Evolutionary conservation across 495 filamentous ascomycete genomes (phyloP), one percentile per base, ranked within the genome.

Genomic region (Xylaria acuta): DNA sequence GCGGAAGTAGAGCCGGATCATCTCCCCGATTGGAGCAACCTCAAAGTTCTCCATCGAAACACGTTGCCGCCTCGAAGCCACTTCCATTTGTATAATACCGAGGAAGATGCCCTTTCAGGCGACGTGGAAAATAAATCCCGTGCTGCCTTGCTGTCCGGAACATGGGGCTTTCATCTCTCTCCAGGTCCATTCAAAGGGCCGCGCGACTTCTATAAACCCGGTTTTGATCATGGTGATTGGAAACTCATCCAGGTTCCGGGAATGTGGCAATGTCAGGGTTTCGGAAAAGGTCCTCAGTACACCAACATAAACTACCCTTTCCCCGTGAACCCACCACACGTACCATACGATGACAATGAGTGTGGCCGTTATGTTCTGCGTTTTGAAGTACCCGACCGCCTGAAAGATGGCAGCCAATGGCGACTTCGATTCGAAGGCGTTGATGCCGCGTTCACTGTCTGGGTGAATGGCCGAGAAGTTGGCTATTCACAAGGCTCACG

Each of bases 191-290:
- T 86, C 18, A 59, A 66, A 5, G 88, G 86, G 9, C 81, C 85
- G 3, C 77, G 79, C 27, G 79, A 81, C 41, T 85, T 85, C 76
- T 72, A 81, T 51, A 77, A 80, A 34, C 75, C 84, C 25, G 71
- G 69, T 25, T 77, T 79, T 54, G 74, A 77, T 49, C 71, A 72
- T 5, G 53, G 71, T 0, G 80, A 80, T 63, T 93, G 91, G 90
- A 80, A 75, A n/a, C 73, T 82, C 47, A 89, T 92, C 68, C 71
- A 83, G 43, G 91, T 92, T 12, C 91, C 90, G 1, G 88, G 89
- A 14, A 90, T 91, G 85, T 93, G 91, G 91, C 91, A 92, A 74
- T 80, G 90, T 20, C 89, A 92, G 73, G 90, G 90, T 51, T 89
- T 88, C 71, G 90, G 89, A 16, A 85, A 84, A 68, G 83, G 84